Base-by-base conservation (phyloP, 768 basidiomycete species). In the Heimioporus sp. region DNA sequence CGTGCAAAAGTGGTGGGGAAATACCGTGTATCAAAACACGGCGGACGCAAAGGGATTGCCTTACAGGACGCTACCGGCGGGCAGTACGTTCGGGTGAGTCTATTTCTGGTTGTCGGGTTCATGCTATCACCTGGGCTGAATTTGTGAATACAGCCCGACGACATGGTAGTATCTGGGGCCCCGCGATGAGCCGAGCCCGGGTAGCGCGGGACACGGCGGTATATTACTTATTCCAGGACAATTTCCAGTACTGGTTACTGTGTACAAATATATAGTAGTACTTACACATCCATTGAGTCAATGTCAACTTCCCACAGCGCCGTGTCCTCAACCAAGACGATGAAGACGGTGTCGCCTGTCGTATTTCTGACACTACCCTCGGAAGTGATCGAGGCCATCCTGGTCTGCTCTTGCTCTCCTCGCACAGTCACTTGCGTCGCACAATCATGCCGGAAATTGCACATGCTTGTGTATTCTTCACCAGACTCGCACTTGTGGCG, bases 1-100 rank as follows among this genome's bases (percentile, higher is more conserved):
- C 8, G 63, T 90, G 39, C 79, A 80, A 53, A 46, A 54, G 3
- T 90, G 87, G 88, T 89, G 86, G 87, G 88, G 87, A 15, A 49
- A 49, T 16, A 49, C 49, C 57, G 59, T 66, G 6, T 64, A 45
- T 54, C 5, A 37, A 32, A 63, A 65, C 3, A 73, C 71, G 6
- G 70, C 56, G 12, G 72, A 72, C 46, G 57, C 39, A 1, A 16
- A 19, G 30, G 53, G 46, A 12, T 28, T 56, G 28, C 58, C 48
- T 6, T 63, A 46, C 43, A 54, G 43, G 43, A 3, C 46, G 2
- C 1, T 69, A 7, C 50, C 57, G 9, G 35, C 35, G 1, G 44
- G 67, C 10, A 42, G 53, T 10, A 65, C 56, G 4, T 68, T 70
- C 54, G 67, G 67, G 67, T 70, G 28, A 48, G 68, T 58, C 6